Base-by-base conservation (phyloP, 1,284 basidiomycete species). In the Trametes pubescens region DNA sequence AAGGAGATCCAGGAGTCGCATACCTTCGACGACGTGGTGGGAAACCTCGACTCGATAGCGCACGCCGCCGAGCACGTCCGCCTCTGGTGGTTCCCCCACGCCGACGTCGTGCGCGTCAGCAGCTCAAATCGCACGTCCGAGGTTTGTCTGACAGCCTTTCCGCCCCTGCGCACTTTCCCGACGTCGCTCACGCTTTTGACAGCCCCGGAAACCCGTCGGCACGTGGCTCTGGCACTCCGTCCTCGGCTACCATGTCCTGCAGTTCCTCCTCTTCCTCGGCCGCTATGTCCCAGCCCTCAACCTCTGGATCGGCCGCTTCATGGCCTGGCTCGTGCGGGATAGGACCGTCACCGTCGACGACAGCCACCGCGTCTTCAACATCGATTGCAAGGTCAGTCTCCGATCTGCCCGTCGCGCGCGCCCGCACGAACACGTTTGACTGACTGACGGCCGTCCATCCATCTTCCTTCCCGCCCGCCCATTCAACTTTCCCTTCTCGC, bases 81-180 rank as follows among this genome's bases (percentile, higher is more conserved):
- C n/a, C 83, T 96, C 34, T 96, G 94, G 93, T 99, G 96, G 96
- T 98, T 92, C 79, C 95, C 96, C 1, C 90, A 93, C 62, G 86
- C 89, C 21, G 87, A 90, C 65, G 82, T 81, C 40, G 82, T 96
- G 61, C 88, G 94, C 46, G 85, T 94, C 59, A 91, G 90, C 70
- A 82, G 88, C 66, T 85, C 91, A 46, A 86, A 94, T 76, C 84
- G 95, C 57, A 93, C 94, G 1, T 77, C 79, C 57, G 90, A 94
- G 81, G 94, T 95, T 72, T 63, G 54, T 65, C 54, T 44, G 51
- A 32, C 14, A 16, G 21, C 43, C n/a, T n/a, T n/a, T n/a, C n/a
- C n/a, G n/a, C n/a, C n/a, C 44, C 32, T 37, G 34, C 54, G 13
- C 46, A 26, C 4, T 26, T 29, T 16, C 10, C 24, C 48, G 13